Percentiles rank a stretch among this genome's conserved stretches.
Evolutionary conservation across 2,329 filamentous ascomycete genomes (phyloP).

Genomic region (Stagonosporopsis chrysanthemi): DNA sequence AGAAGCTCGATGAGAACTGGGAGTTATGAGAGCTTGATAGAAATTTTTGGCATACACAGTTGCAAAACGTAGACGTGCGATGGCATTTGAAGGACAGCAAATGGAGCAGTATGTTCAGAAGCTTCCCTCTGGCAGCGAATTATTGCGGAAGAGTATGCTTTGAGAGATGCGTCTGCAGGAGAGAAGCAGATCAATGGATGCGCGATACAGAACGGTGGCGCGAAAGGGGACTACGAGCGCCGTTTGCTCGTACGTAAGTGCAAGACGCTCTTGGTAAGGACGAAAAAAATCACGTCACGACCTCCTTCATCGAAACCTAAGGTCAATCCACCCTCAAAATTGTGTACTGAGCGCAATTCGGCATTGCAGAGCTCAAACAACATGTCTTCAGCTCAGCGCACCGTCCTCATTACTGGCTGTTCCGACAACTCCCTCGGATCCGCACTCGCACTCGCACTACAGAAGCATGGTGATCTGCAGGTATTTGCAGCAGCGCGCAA

Average conservation of each 20-base stretch:
- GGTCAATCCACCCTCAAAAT: not conserved
- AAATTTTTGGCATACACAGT: not conserved
- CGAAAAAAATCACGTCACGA: slow-evolving; percentile 6
- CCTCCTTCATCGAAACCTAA: slow-evolving; percentile 2
- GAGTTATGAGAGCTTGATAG: not conserved
- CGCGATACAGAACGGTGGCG: not conserved
- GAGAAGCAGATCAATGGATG: not conserved
- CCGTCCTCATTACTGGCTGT: slow-evolving; percentile 34
- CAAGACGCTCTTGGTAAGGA: slow-evolving; percentile 15
- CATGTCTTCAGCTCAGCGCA: slow-evolving; percentile 12
- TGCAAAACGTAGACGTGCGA: not conserved
- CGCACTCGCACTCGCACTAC: slow-evolving; percentile 51
- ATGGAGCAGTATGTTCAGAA: not conserved
- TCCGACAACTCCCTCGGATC: slow-evolving; percentile 52
- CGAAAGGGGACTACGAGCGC: not conserved
- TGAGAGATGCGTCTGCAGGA: not conserved
- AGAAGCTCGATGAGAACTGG: not conserved
- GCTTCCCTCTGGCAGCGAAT: not conserved
- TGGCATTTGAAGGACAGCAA: not conserved
- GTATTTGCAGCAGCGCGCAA: slow-evolving; percentile 55
- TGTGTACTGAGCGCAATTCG: not conserved
- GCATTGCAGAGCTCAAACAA: not conserved
- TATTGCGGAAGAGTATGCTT: not conserved
- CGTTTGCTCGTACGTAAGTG: slow-evolving; percentile 12
- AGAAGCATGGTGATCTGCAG: slow-evolving; percentile 42